phyloP scores from a whole-genome alignment of 768 basidiomycete species.

The Ramaria sp. region DNA sequence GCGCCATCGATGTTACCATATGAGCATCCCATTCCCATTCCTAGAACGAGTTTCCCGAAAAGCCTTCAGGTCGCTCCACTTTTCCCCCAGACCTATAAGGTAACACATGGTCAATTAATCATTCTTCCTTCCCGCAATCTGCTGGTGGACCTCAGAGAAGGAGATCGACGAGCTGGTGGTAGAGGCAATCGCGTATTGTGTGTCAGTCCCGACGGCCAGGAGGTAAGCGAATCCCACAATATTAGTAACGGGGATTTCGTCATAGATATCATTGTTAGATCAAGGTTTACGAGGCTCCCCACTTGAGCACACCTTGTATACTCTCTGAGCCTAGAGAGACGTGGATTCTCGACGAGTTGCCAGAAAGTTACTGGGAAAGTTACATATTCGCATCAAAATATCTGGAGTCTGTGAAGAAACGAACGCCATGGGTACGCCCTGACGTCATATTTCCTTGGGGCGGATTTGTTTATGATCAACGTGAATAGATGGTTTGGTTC shows the following conservation, averaged over 20 bases:
- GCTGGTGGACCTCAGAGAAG: conserved; percentile 49
- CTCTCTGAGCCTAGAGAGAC: conserved; percentile 31
- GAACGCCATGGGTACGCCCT: conserved; percentile 38
- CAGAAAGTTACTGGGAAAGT: conserved; percentile 30
- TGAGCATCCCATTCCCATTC: conserved; percentile 20
- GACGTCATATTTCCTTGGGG: neutral
- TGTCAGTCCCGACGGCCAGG: conserved; percentile 28
- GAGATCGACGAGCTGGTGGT: conserved; percentile 34
- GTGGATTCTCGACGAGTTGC: conserved; percentile 28
- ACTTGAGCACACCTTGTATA: conserved; percentile 39
- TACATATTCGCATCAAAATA: conserved; percentile 36
- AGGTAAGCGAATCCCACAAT: conserved; percentile 19
- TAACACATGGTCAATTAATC: conserved; percentile 35
- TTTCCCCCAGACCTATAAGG: conserved; percentile 34
- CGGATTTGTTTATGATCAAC: neutral
- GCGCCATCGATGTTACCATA: neutral
- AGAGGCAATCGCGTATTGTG: conserved; percentile 38
- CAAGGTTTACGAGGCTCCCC: conserved; percentile 36
- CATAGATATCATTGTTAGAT: conserved; percentile 24
- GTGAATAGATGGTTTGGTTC: conserved; percentile 32
- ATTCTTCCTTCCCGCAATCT: conserved; percentile 39
- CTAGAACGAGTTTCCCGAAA: conserved; percentile 24
- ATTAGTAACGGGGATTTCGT: neutral
- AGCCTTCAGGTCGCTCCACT: conserved; percentile 15
- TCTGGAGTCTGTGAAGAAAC: conserved; percentile 38